phyloP scores from a whole-genome alignment of 805 yeast species.

The Naumovozyma baii region DNA sequence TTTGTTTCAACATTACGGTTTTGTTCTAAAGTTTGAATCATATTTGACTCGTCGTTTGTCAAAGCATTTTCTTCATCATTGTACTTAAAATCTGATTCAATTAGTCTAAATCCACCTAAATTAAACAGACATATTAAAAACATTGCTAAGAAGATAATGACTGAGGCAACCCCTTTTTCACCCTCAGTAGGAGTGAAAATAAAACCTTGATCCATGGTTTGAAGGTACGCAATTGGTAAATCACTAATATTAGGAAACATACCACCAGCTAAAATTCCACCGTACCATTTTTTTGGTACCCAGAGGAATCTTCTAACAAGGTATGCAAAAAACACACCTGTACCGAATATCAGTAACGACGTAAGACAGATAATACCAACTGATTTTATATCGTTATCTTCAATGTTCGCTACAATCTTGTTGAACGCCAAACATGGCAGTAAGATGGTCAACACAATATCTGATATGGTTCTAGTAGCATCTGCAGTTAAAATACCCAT shows the following conservation, averaged over 20 bases:
- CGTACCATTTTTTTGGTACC: constrained; percentile 57
- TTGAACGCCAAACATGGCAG: constrained; percentile 58
- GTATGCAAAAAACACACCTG: constrained; percentile 40
- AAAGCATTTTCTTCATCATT: constrained; percentile 14
- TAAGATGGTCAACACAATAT: constrained; percentile 47
- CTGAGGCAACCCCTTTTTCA: constrained; percentile 68
- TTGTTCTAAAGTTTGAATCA: background rate
- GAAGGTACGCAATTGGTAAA: constrained; percentile 64
- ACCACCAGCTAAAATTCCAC: constrained; percentile 59
- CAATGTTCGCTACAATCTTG: constrained; percentile 49
- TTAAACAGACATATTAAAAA: constrained; percentile 59
- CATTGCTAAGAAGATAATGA: constrained; percentile 61
- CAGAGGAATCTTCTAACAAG: constrained; percentile 24
- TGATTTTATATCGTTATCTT: constrained; percentile 53
- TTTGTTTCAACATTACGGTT: background rate
- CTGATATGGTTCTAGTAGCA: constrained; percentile 52
- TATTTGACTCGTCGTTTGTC: background rate
- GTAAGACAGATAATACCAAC: constrained; percentile 52
- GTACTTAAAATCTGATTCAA: constrained; percentile 53
- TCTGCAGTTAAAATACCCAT: constrained; percentile 49
- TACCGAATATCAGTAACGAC: constrained; percentile 39
- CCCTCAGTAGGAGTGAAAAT: constrained; percentile 49
- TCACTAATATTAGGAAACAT: constrained; percentile 65
- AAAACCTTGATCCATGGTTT: constrained; percentile 52
- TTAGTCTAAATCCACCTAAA: constrained; percentile 58